phyloP scores from a whole-genome alignment of 2,329 filamentous ascomycete genomes.

The Fusarium nygamai region DNA sequence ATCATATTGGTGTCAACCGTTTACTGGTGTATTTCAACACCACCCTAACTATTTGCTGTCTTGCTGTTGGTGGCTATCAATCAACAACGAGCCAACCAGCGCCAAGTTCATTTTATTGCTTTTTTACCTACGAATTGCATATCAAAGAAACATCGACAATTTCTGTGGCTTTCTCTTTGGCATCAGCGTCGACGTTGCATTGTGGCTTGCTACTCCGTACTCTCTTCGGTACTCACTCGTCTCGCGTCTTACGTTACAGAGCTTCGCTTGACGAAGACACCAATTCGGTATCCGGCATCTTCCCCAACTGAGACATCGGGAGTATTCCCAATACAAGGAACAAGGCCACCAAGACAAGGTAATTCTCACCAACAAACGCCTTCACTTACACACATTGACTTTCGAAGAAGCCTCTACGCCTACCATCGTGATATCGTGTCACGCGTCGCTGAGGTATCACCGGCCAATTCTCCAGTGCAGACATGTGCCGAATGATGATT shows the following conservation, averaged over 20 bases:
- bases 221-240: background rate
- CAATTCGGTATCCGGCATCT: slow-evolving; percentile 6
- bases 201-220: slow-evolving; percentile 11
- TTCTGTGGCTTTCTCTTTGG: background rate
- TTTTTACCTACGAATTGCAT: background rate
- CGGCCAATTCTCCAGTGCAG: background rate
- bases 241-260: slow-evolving; percentile 15
- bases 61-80: background rate
- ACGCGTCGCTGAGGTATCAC: background rate
- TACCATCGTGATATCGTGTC: background rate
- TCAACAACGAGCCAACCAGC: background rate
- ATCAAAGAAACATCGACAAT: background rate
- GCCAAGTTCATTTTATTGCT: background rate
- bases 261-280: slow-evolving; percentile 22
- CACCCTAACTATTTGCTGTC: background rate
- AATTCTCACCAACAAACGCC: background rate
- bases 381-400: background rate
- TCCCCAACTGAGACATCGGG: slow-evolving; percentile 12
- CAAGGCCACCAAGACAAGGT: background rate
- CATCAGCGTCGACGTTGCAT: slow-evolving; percentile 11
- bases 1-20: background rate
- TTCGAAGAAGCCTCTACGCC: background rate
- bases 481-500: slow-evolving; percentile 59
- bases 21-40: background rate
- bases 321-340: background rate